These are phyloP conservation scores for Cladosporium sp. DNA, from an alignment of 2,329 filamentous ascomycete genomes.

Conservation along the genomic window DNA sequence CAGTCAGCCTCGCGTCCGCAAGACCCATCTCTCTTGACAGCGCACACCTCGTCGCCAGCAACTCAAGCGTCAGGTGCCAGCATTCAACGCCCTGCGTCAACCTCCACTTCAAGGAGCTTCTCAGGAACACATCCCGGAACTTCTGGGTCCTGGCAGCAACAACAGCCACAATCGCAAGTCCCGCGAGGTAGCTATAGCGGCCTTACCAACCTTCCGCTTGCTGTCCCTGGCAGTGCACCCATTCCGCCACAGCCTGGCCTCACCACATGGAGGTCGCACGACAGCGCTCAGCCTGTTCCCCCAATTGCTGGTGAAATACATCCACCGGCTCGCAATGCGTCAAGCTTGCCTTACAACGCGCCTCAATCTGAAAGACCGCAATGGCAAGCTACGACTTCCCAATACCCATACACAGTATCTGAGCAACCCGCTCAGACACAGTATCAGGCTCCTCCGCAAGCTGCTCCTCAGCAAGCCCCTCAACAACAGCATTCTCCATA, in stretches of 20 bases:
- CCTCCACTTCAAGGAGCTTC: slow-evolving; percentile 25
- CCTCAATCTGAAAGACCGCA: slow-evolving; percentile 20
- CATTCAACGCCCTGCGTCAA: slow-evolving; percentile 24
- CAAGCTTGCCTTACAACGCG: slow-evolving; percentile 14
- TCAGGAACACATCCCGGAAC: slow-evolving; percentile 23
- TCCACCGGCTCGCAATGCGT: slow-evolving; percentile 17
- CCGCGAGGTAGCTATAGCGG: slow-evolving; percentile 11
- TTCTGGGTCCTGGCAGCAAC: slow-evolving; percentile 26
- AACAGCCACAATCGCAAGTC: slow-evolving; percentile 14
- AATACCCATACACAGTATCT: slow-evolving; percentile 22
- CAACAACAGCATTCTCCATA: slow-evolving; percentile 13
- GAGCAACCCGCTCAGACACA: slow-evolving; percentile 22
- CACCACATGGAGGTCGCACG: slow-evolving; percentile 29
- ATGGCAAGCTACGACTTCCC: slow-evolving; percentile 19
- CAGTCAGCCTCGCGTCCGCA: slow-evolving; percentile 18
- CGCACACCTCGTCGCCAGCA: slow-evolving; percentile 24
- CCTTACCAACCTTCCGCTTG: slow-evolving; percentile 10
- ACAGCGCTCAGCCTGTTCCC: slow-evolving; percentile 19
- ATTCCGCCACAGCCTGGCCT: slow-evolving; percentile 19
- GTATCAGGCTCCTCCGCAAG: slow-evolving; percentile 18
- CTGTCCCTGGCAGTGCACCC: slow-evolving; percentile 16
- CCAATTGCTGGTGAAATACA: slow-evolving; percentile 7
- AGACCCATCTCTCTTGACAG: slow-evolving; percentile 19
- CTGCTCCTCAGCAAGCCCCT: slow-evolving; percentile 2
- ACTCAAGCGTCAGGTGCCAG: slow-evolving; percentile 20